Evolutionary conservation across 768 basidiomycete species (phyloP).

Genomic region (Lactarius psammicola): DNA sequence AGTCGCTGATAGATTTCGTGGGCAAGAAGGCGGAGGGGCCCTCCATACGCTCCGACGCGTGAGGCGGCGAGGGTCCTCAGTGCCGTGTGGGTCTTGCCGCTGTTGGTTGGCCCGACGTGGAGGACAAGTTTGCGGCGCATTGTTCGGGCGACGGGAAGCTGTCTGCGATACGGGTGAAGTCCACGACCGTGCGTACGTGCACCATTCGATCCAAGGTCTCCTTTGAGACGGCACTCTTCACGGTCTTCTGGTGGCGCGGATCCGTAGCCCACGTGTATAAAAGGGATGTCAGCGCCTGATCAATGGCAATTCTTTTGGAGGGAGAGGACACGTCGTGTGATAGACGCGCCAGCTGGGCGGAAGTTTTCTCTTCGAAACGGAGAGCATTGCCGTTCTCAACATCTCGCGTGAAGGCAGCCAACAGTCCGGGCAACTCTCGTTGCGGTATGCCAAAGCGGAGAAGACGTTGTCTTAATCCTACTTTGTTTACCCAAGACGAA

Average conservation of each 20-base stretch:
- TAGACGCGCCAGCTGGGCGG: constrained; percentile 48
- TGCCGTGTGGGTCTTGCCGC: constrained; percentile 94
- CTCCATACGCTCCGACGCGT: constrained; percentile 75
- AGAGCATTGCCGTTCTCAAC: constrained; percentile 35
- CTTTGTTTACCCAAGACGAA: constrained; percentile 18
- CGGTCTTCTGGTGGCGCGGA: constrained; percentile 24
- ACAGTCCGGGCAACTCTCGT: constrained; percentile 41
- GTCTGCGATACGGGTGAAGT: constrained; percentile 46
- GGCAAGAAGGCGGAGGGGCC: constrained; percentile 88
- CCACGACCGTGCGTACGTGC: constrained; percentile 37
- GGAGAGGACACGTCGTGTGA: constrained; percentile 36
- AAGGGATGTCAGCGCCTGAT: constrained; percentile 50
- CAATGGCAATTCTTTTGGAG: constrained; percentile 36
- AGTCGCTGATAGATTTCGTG: constrained; percentile 93
- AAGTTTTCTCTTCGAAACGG: constrained; percentile 31
- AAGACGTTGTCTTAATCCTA: constrained; percentile 42
- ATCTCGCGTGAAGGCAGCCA: constrained; percentile 43
- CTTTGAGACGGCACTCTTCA: constrained; percentile 17
- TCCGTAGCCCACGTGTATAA: constrained; percentile 58
- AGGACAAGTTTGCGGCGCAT: constrained; percentile 79
- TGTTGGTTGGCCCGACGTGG: constrained; percentile 98
- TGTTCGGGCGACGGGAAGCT: constrained; percentile 52
- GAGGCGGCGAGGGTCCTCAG: constrained; percentile 83
- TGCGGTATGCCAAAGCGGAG: constrained; percentile 48
- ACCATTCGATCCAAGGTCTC: constrained; percentile 33